Evolutionary conservation across 345 rosid genomes (phyloP), one percentile per base, ranked within the genome.

Genomic region (Lepidium aucheri): DNA sequence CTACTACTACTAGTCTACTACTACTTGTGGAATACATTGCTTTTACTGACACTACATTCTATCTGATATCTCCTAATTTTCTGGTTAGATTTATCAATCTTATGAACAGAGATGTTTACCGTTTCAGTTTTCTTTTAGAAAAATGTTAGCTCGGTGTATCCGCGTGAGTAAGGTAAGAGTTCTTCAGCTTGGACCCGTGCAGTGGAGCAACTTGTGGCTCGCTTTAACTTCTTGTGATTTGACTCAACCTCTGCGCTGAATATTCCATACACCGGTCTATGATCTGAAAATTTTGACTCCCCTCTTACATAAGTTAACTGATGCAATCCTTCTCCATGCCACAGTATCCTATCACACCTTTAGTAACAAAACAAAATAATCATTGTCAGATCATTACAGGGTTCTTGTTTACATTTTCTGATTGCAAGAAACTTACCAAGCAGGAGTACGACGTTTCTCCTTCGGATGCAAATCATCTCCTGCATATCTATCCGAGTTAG

Each of bases 361-460:
- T 15, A 63, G 45, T 58, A 17, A 34, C 26, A 26, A 24, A 51
- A 67, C 16, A 2, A 58, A 13, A 13, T 13, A 34, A 24, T 24
- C 47, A 35, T 67, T 35, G 18, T 60, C 8, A 74, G 63, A 59
- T 52, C 44, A 32, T 14, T 7, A 61, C 5, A 60, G 0, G 9
- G 22, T 74, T 60, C 54, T 46, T 72, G 36, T n/a, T 13, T 32
- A 28, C 7, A 3, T 47, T 22, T 12, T 39, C 10, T 38, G 28
- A 53, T 13, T 42, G 58, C 17, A 62, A 55, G 65, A 39, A 60
- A 67, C 83, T 80, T 76, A 94, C 99, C 99, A 94, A 55, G 99
- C 99, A 36, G 99, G 99, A 33, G 99, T 94, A 34, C 99, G 86
- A 3, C 99, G 92, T 82, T 94, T 94, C 82, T 88, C 92, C 81